A percentile compares a stretch with the other conserved stretches of the same genome.
Conservation (phyloP, 2,329 filamentous ascomycete species). For the Ophiostoma sp. region DNA sequence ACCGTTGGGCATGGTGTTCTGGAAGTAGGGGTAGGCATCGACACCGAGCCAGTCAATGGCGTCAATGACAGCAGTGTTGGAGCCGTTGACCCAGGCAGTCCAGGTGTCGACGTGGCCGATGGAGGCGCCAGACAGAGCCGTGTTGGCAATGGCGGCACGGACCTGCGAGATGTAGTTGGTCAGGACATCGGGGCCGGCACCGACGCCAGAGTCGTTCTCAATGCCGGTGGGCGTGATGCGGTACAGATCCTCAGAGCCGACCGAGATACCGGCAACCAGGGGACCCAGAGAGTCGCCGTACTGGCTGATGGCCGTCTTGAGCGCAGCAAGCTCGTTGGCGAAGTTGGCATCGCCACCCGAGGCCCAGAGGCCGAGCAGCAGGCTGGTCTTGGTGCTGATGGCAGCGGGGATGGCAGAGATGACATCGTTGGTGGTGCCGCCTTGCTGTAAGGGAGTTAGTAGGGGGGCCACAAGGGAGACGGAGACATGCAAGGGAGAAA, state of each 20-base stretch:
- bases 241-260: conserved; percentile 86
- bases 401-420: conserved; percentile 79
- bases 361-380: conserved; percentile 83
- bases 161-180: conserved; percentile 70
- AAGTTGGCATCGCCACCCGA: conserved; percentile 66
- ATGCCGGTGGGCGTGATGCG: conserved; percentile 71
- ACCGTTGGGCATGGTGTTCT: conserved; percentile 65
- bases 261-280: conserved; percentile 77
- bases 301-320: conserved; percentile 66
- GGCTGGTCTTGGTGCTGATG: conserved; percentile 72
- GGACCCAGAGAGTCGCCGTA: conserved; percentile 67
- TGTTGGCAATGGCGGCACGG: conserved; percentile 62
- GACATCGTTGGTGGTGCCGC: conserved; percentile 61
- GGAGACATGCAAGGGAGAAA: background rate
- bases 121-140: conserved; percentile 55
- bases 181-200: conserved; percentile 62
- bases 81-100: conserved; percentile 73
- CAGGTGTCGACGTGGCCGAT: conserved; percentile 89
- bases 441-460: conserved; percentile 47
- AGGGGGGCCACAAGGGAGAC: background rate
- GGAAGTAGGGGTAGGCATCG: conserved; percentile 84
- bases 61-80: conserved; percentile 69
- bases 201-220: conserved; percentile 58
- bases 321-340: conserved; percentile 71
- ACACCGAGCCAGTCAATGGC: conserved; percentile 77